These are phyloP conservation scores for Wickerhamomyces tratensis DNA, from an alignment of 805 yeast genomes.

Conservation along the genomic window DNA sequence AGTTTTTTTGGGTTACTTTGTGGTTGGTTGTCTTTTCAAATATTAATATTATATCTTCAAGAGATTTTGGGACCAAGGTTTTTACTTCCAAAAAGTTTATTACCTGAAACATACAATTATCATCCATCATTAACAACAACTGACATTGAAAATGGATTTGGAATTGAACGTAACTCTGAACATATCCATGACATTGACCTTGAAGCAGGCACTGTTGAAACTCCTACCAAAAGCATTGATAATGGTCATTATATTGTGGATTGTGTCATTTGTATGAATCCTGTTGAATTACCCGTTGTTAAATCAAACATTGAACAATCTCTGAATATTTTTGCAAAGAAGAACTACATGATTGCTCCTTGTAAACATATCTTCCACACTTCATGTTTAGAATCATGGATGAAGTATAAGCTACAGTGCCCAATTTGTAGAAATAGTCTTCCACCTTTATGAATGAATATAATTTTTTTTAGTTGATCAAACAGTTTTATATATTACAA, in stretches of 20 bases:
- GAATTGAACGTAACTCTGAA: slow-evolving; percentile 36
- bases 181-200: slow-evolving; percentile 12
- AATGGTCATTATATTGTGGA: slow-evolving; percentile 44
- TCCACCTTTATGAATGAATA: slow-evolving; percentile 55
- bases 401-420: slow-evolving; percentile 86
- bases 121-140: slow-evolving; percentile 54
- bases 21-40: slow-evolving; percentile 53
- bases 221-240: slow-evolving; percentile 20
- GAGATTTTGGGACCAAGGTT: slow-evolving; percentile 69
- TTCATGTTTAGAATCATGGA: slow-evolving; percentile 86
- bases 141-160: slow-evolving; percentile 57
- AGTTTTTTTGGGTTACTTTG: slow-evolving; percentile 34
- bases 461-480: no score
- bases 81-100: slow-evolving; percentile 62
- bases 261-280: slow-evolving; percentile 87
- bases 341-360: slow-evolving; percentile 76
- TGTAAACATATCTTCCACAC: slow-evolving; percentile 87
- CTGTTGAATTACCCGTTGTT: slow-evolving; percentile 48
- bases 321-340: slow-evolving; percentile 15
- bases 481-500: no score
- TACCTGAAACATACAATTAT: slow-evolving; percentile 81
- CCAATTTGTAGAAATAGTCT: slow-evolving; percentile 84
- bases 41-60: slow-evolving; percentile 50
- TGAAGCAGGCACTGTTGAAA: slow-evolving; percentile 12
- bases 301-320: slow-evolving; percentile 17